phyloP scores from a whole-genome alignment of 495 filamentous ascomycete genomes.

The Lasiosphaeriaceae sp. region DNA sequence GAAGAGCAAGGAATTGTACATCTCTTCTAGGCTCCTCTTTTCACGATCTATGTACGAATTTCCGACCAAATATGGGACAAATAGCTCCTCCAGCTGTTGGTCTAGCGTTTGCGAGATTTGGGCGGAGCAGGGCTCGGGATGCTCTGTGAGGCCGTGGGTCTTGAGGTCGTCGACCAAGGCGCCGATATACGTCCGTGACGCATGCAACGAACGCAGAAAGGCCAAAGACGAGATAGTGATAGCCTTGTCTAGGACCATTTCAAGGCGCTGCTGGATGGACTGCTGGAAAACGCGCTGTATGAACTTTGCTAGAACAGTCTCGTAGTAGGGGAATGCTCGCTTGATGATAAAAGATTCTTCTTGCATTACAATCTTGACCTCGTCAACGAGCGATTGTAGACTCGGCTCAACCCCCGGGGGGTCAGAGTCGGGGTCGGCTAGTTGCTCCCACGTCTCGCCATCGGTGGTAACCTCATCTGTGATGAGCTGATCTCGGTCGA shows the following conservation, averaged over 20 bases:
- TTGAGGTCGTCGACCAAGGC: constrained; percentile 88
- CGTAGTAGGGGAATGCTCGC: constrained; percentile 91
- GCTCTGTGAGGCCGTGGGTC: constrained; percentile 88
- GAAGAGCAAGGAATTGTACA: constrained; percentile 90
- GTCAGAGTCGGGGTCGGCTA: constrained; percentile 91
- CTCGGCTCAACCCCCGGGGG: constrained; percentile 88
- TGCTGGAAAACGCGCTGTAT: constrained; percentile 96
- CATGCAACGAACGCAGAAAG: constrained; percentile 86
- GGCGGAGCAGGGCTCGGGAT: constrained; percentile 85
- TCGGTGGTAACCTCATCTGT: constrained; percentile 85
- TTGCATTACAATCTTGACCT: constrained; percentile 93
- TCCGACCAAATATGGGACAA: constrained; percentile 91
- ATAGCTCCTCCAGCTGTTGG: constrained; percentile 94
- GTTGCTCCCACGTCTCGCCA: constrained; percentile 78
- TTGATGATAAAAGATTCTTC: constrained; percentile 95
- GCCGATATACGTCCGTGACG: constrained; percentile 80
- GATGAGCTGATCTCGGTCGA: constrained; percentile 83
- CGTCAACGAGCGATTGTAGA: constrained; percentile 85
- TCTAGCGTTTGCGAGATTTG: constrained; percentile 83
- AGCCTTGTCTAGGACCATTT: constrained; percentile 95
- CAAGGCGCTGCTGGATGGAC: constrained; percentile 90
- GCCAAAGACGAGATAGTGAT: constrained; percentile 85
- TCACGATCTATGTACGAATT: constrained; percentile 96
- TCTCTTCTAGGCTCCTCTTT: constrained; percentile 80
- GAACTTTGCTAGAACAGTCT: constrained; percentile 87